phyloP scores from a whole-genome alignment of 2,329 filamentous ascomycete species.

The Tolypocladium album region DNA sequence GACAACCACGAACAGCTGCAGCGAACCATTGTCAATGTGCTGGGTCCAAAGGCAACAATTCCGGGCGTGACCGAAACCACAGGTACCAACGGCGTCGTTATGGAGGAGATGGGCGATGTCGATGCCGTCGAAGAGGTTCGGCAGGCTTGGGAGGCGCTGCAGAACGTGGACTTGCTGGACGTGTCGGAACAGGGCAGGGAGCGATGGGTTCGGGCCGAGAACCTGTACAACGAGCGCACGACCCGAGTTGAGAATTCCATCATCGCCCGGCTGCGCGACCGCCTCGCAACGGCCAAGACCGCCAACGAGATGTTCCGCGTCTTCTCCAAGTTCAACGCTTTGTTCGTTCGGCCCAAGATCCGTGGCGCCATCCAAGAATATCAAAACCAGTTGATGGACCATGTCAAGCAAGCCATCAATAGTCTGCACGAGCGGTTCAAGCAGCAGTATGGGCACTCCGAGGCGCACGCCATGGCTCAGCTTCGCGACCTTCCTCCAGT shows the following conservation, averaged over 20 bases:
- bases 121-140: constrained; percentile 95
- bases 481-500: constrained; percentile 91
- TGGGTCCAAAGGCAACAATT: constrained; percentile 61
- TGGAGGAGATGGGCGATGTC: constrained; percentile 93
- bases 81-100: constrained; percentile 53
- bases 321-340: constrained; percentile 98
- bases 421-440: constrained; percentile 95
- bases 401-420: constrained; percentile 92
- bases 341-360: constrained; percentile 98
- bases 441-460: constrained; percentile 95
- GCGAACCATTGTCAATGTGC: constrained; percentile 91
- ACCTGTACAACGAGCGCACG: constrained; percentile 93
- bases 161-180: constrained; percentile 91
- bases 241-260: constrained; percentile 98
- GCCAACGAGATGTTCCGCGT: constrained; percentile 99
- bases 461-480: constrained; percentile 96
- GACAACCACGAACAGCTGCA: constrained; percentile 97
- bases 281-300: constrained; percentile 88
- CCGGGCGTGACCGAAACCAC: constrained; percentile 40
- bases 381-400: constrained; percentile 94
- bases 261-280: constrained; percentile 85
- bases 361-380: constrained; percentile 96
- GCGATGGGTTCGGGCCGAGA: constrained; percentile 87
- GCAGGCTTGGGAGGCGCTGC: constrained; percentile 86
- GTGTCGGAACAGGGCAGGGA: constrained; percentile 83